phyloP scores from a whole-genome alignment of 768 basidiomycete genomes.

The Lactifluus volemus region DNA sequence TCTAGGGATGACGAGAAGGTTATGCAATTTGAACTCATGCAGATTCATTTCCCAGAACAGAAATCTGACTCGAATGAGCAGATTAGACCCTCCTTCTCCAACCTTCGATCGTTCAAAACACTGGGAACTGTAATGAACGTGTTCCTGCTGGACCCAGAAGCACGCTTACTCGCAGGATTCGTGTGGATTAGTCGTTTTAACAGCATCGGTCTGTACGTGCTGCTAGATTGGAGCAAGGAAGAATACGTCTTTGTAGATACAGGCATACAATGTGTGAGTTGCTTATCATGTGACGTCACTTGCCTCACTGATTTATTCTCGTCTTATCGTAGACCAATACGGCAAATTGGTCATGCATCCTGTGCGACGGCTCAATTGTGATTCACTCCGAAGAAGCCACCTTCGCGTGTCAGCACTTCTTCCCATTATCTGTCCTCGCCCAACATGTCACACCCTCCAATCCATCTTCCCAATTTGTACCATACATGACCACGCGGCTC shows the following conservation, averaged over 20 bases:
- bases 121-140: slow-evolving; percentile 70
- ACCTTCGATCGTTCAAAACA: slow-evolving; percentile 53
- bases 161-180: slow-evolving; percentile 56
- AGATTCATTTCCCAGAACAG: slow-evolving; percentile 46
- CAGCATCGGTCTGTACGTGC: slow-evolving; percentile 53
- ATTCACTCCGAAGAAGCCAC: slow-evolving; percentile 68
- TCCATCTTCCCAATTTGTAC: slow-evolving; percentile 16
- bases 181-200: slow-evolving; percentile 53
- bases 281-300: neutral
- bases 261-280: slow-evolving; percentile 61
- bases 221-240: slow-evolving; percentile 55
- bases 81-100: slow-evolving; percentile 40
- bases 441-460: slow-evolving; percentile 22
- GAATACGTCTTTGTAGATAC: slow-evolving; percentile 71
- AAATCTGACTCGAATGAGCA: neutral
- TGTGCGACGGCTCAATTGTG: slow-evolving; percentile 57
- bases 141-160: slow-evolving; percentile 59
- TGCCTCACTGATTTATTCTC: neutral
- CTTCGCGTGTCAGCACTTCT: slow-evolving; percentile 59
- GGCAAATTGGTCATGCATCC: slow-evolving; percentile 71
- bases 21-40: slow-evolving; percentile 68
- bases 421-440: slow-evolving; percentile 38
- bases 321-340: slow-evolving; percentile 40
- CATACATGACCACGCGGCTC: slow-evolving; percentile 21
- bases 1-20: slow-evolving; percentile 40